Evolutionary conservation across 1,284 basidiomycete species (phyloP).

Genomic region (Phellinidium pouzarii): DNA sequence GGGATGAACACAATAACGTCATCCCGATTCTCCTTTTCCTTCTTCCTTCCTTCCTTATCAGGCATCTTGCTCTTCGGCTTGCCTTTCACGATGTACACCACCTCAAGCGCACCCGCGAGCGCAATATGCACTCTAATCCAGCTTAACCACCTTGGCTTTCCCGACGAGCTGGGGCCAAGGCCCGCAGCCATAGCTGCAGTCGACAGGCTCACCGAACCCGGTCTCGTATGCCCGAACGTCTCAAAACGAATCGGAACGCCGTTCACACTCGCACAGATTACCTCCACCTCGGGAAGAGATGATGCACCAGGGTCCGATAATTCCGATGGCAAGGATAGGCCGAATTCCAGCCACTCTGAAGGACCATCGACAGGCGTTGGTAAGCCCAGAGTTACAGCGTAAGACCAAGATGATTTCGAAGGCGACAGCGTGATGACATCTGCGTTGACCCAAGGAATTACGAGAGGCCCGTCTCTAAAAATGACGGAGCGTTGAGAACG

Average conservation of each 20-base stretch:
- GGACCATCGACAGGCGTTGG: conserved; percentile 50
- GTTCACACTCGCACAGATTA: conserved; percentile 54
- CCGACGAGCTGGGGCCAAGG: conserved; percentile 27
- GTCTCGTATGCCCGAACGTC: conserved; percentile 35
- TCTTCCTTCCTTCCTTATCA: conserved; percentile 21
- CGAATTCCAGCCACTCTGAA: conserved; percentile 71
- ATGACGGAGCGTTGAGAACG: conserved; percentile 25
- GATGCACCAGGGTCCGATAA: neutral
- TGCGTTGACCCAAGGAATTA: conserved; percentile 54
- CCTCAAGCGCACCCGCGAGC: conserved; percentile 40
- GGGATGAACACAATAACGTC: conserved; percentile 46
- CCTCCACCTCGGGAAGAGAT: conserved; percentile 38
- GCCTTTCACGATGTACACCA: conserved; percentile 51
- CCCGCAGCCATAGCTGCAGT: conserved; percentile 41
- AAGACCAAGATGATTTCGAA: conserved; percentile 34
- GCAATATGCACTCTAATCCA: conserved; percentile 60
- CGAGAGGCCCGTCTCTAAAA: conserved; percentile 44
- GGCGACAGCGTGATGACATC: conserved; percentile 46
- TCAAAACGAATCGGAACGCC: conserved; percentile 59
- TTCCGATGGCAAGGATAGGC: conserved; percentile 42
- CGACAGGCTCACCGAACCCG: conserved; percentile 32
- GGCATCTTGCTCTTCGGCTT: conserved; percentile 30
- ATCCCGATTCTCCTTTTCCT: conserved; percentile 26
- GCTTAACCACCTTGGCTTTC: conserved; percentile 47
- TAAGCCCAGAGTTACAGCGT: conserved; percentile 52